A percentile compares a stretch with the other conserved stretches of the same genome.
Evolutionary conservation across 2,329 filamentous ascomycete genomes (phyloP).

Genomic region (Canariomyces notabilis): DNA sequence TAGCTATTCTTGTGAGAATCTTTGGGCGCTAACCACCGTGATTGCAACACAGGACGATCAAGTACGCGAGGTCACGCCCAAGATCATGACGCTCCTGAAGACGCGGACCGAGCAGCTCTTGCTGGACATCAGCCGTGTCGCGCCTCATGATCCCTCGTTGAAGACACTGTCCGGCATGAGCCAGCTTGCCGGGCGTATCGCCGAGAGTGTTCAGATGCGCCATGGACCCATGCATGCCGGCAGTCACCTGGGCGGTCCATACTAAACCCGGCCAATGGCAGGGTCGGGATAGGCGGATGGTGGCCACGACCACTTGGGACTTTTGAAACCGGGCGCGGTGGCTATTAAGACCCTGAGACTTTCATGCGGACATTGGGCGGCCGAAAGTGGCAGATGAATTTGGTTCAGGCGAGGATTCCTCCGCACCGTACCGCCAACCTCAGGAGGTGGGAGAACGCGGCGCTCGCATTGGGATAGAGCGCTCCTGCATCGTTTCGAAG

Average conservation of each 20-base stretch:
- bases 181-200: slow-evolving; percentile 21
- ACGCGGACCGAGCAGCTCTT: slow-evolving; percentile 49
- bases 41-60: slow-evolving; percentile 43
- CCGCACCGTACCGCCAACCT: neutral
- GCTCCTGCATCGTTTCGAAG: neutral
- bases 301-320: neutral
- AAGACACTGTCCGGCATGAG: slow-evolving; percentile 45
- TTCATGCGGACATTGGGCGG: neutral
- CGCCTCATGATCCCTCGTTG: slow-evolving; percentile 44
- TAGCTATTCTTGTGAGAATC: neutral
- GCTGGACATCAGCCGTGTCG: slow-evolving; percentile 43
- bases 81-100: slow-evolving; percentile 51
- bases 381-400: neutral
- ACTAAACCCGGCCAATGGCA: slow-evolving; percentile 1
- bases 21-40: slow-evolving; percentile 26
- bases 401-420: neutral
- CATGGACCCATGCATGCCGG: slow-evolving; percentile 15
- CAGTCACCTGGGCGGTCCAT: slow-evolving; percentile 13
- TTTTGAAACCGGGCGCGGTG: slow-evolving; percentile 1
- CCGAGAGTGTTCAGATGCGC: slow-evolving; percentile 18
- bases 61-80: slow-evolving; percentile 51
- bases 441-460: neutral
- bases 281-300: neutral
- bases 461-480: neutral
- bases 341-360: neutral